These are phyloP conservation scores for Setomelanomma holmii DNA, from an alignment of 2,329 filamentous ascomycete genomes.

Conservation along the genomic window DNA sequence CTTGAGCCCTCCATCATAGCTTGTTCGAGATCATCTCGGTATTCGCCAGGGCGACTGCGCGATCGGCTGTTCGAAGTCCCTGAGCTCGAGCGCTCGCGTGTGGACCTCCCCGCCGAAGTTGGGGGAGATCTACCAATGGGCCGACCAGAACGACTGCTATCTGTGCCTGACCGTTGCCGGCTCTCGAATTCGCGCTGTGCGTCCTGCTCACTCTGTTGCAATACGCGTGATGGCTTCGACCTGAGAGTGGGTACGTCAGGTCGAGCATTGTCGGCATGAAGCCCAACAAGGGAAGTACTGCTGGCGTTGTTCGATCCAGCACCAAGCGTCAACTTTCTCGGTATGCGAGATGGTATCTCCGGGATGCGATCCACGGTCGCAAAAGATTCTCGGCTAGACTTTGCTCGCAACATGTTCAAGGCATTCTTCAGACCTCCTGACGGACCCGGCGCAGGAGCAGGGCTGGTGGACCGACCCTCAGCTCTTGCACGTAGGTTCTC, in stretches of 20 bases:
- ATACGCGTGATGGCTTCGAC: slow-evolving; percentile 40
- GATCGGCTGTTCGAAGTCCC: slow-evolving; percentile 61
- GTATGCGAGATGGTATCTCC: slow-evolving; percentile 60
- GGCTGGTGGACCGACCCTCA: slow-evolving; percentile 54
- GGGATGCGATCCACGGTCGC: slow-evolving; percentile 53
- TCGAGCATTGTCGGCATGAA: slow-evolving; percentile 33
- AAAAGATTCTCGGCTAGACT: slow-evolving; percentile 72
- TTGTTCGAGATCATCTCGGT: slow-evolving; percentile 60
- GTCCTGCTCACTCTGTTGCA: slow-evolving; percentile 45
- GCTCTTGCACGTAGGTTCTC: slow-evolving; percentile 75
- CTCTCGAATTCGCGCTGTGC: slow-evolving; percentile 40
- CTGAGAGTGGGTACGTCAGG: slow-evolving; percentile 35
- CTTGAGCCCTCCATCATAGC: slow-evolving; percentile 57
- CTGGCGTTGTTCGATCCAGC: slow-evolving; percentile 47
- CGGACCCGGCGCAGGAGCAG: slow-evolving; percentile 41
- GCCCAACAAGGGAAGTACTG: slow-evolving; percentile 41
- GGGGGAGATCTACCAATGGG: slow-evolving; percentile 47
- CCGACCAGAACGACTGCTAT: slow-evolving; percentile 40
- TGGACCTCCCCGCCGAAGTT: slow-evolving; percentile 48
- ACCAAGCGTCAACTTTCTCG: slow-evolving; percentile 68
- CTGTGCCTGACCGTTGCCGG: slow-evolving; percentile 44
- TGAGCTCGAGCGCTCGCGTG: slow-evolving; percentile 63
- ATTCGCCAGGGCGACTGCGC: slow-evolving; percentile 57
- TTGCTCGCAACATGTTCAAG: slow-evolving; percentile 69
- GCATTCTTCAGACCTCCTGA: slow-evolving; percentile 59